These are phyloP conservation scores for Corymbia calophylla DNA, from an alignment of 441 rosid species.

Conservation along the genomic window DNA sequence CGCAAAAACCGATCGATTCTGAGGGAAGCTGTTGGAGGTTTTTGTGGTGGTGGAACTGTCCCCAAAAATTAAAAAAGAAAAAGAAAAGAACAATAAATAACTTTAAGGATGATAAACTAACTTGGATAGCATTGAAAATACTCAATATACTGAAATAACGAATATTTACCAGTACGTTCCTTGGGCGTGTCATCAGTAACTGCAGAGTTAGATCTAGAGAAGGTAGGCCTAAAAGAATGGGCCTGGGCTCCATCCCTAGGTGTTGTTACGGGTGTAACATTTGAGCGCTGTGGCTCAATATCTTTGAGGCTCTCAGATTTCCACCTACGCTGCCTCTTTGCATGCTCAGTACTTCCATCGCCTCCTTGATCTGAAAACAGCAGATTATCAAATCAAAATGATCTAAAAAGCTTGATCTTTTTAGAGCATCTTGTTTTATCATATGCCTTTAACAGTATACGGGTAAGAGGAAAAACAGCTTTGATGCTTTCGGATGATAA, in stretches of 20 bases:
- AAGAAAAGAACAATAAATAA: not conserved
- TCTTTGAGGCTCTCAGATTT: constrained; percentile 61
- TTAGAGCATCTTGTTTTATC: not conserved
- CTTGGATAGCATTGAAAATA: not conserved
- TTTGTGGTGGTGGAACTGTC: constrained; percentile 85
- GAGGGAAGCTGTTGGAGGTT: constrained; percentile 70
- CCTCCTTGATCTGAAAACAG: constrained; percentile 56
- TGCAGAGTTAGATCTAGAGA: constrained; percentile 59
- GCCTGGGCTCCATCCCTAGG: constrained; percentile 37
- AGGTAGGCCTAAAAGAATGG: constrained; percentile 40
- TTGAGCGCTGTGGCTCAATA: constrained; percentile 47
- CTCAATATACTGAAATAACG: not conserved
- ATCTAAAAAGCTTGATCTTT: not conserved
- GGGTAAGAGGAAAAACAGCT: not conserved
- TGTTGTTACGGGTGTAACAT: constrained; percentile 36
- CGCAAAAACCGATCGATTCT: constrained; percentile 83
- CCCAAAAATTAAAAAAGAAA: constrained; percentile 3
- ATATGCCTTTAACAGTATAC: not conserved
- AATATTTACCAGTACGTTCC: constrained; percentile 79
- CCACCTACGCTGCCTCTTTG: constrained; percentile 91
- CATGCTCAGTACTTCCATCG: constrained; percentile 48
- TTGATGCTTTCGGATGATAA: not conserved
- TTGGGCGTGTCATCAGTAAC: constrained; percentile 60
- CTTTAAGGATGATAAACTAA: not conserved
- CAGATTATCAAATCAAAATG: not conserved